Evolutionary conservation across 108 stramenopile genomes (phyloP), one percentile per base, ranked within the genome.

Genomic region (Skeletonema costatum): DNA sequence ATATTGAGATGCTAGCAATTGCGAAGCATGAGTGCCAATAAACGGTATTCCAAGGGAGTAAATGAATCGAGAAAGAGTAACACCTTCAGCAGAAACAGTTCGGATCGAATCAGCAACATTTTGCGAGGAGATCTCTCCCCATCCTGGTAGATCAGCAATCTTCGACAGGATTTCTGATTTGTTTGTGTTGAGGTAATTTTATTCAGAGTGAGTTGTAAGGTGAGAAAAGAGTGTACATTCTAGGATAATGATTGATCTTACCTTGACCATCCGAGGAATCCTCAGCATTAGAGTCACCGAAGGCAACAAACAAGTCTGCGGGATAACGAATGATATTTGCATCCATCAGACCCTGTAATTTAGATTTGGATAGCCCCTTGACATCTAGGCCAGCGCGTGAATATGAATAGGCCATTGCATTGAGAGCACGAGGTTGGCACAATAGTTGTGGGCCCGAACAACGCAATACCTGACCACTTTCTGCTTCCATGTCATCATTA

Each of bases 311-410:
- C 16, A 95, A 44, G 68, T 95, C 94, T 48, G 84, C 81, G 30
- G 94, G 94, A 50, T 68, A 78, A 33, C 80, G 80, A n/a, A 95
- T 73, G 17, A 90, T 60, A 33, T 71, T 53, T 16, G 63, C 82
- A 19, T 87, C 80, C 32, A 88, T 73, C 6, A 96, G 81, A 46
- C 93, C 92, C 36, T 81, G 77, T 16, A 96, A 81, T 63, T 85
- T 72, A 3, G 87, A 69, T 64, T 93, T 89, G 14, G 91, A 93
- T 8, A 96, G 62, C 3, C 95, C 95, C 25, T 82, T 89, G 6
- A 96, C 83, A 72, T 96, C 90, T 30, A 96, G 73, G 16, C 89
- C 92, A 56, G 90, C 83, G 8, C 95, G 78, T 30, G 92, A 91
- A 77, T 83, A 91, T 10, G 95, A 90, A 80, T 93, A 89, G 19